Evolutionary conservation across 2,329 filamentous ascomycete genomes (phyloP).

Genomic region (Fusarium sp.): DNA sequence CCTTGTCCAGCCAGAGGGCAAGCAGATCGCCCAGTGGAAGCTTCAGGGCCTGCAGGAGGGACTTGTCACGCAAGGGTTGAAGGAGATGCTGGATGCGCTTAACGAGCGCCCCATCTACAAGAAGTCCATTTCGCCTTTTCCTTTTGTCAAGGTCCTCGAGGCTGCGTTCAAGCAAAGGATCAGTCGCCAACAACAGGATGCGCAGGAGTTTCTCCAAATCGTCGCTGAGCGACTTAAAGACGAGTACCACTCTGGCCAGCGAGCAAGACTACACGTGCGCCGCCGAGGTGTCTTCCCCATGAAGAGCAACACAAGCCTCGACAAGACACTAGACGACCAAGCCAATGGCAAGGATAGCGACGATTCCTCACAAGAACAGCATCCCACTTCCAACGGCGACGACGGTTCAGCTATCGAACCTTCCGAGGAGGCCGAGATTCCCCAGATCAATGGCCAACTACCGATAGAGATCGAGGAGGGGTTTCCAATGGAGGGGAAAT

Average conservation of each 20-base stretch:
- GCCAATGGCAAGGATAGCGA: conserved; percentile 31
- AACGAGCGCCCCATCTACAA: conserved; percentile 94
- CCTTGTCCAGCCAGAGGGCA: conserved; percentile 62
- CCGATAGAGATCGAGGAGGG: conserved; percentile 69
- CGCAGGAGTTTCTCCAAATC: conserved; percentile 95
- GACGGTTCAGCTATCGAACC: conserved; percentile 41
- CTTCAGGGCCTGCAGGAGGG: conserved; percentile 79
- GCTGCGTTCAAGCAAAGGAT: conserved; percentile 89
- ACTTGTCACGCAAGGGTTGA: conserved; percentile 85
- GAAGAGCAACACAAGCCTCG: conserved; percentile 17
- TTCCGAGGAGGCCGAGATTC: conserved; percentile 36
- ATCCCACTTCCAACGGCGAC: conserved; percentile 17
- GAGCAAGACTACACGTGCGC: conserved; percentile 72
- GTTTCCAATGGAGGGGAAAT: conserved; percentile 90
- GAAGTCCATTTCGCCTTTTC: conserved; percentile 90
- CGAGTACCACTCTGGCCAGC: conserved; percentile 87
- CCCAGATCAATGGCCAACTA: conserved; percentile 38
- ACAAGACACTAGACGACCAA: conserved; percentile 37
- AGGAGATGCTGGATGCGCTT: conserved; percentile 89
- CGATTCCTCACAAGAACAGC: conserved; percentile 22
- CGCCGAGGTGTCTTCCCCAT: conserved; percentile 43
- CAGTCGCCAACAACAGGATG: conserved; percentile 94
- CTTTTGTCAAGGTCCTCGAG: conserved; percentile 86
- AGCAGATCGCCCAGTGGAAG: conserved; percentile 67
- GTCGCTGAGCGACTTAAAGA: conserved; percentile 92